A percentile compares a stretch with the other conserved stretches of the same genome.
Conservation (phyloP, 805 yeast species). For the Candida michaelii region DNA sequence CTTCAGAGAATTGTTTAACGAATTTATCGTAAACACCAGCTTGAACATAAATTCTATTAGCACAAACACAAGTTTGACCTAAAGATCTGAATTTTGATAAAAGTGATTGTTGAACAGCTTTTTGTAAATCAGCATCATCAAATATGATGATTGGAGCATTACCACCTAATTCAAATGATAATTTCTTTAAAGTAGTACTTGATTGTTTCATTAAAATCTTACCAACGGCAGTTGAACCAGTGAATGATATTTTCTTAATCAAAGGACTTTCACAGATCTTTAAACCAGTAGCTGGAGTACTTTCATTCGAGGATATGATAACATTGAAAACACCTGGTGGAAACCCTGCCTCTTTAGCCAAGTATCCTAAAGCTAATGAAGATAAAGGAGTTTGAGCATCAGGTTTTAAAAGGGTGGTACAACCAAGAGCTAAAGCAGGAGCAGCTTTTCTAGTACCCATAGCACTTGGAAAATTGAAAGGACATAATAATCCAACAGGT, state of each 20-base stretch:
- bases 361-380: slow-evolving; percentile 55
- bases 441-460: slow-evolving; percentile 67
- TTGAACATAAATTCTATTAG: slow-evolving; percentile 70
- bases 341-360: slow-evolving; percentile 60
- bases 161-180: slow-evolving; percentile 76
- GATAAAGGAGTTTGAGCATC: slow-evolving; percentile 63
- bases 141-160: slow-evolving; percentile 78
- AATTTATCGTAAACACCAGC: slow-evolving; percentile 63
- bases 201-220: slow-evolving; percentile 64
- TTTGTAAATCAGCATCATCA: slow-evolving; percentile 67
- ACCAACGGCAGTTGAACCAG: slow-evolving; percentile 78
- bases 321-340: slow-evolving; percentile 59
- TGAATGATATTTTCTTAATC: slow-evolving; percentile 70
- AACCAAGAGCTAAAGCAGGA: slow-evolving; percentile 66
- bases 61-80: slow-evolving; percentile 84
- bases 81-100: slow-evolving; percentile 71
- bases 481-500: slow-evolving; percentile 61
- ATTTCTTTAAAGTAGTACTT: slow-evolving; percentile 61
- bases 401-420: slow-evolving; percentile 61
- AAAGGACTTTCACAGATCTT: slow-evolving; percentile 52
- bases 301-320: slow-evolving; percentile 44
- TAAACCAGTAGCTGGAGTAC: slow-evolving; percentile 54
- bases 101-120: slow-evolving; percentile 65
- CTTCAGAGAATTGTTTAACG: slow-evolving; percentile 45
- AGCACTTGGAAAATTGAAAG: slow-evolving; percentile 69